These are phyloP conservation scores for Backusella tarrabulga DNA, from an alignment of 192 early-diverging fungal genomes.

Conservation along the genomic window DNA sequence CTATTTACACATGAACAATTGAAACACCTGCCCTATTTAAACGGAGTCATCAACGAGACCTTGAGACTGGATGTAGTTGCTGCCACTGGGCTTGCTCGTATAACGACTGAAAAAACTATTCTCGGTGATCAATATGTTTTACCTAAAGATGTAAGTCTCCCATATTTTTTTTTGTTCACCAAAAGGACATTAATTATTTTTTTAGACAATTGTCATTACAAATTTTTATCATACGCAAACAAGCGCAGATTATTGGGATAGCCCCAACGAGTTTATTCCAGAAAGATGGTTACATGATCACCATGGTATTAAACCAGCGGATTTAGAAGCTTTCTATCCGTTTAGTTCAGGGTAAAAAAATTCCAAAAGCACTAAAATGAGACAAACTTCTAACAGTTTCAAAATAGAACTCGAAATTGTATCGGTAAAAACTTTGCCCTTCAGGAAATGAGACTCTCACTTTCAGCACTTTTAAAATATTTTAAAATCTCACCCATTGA, in stretches of 20 bases:
- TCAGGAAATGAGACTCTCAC: constrained; percentile 43
- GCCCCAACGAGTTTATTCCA: constrained; percentile 45
- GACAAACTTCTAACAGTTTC: background rate
- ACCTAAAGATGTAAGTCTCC: constrained; percentile 26
- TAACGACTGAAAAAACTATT: constrained; percentile 14
- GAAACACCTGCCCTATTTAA: constrained; percentile 36
- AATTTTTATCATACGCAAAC: constrained; percentile 13
- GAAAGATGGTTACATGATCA: constrained; percentile 47
- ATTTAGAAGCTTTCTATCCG: constrained; percentile 44
- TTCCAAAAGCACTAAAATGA: constrained; percentile 14
- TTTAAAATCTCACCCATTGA: constrained; percentile 43
- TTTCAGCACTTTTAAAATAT: constrained; percentile 40
- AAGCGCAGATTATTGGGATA: constrained; percentile 39
- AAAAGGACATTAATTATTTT: too few relatives aligned
- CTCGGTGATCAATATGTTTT: constrained; percentile 18
- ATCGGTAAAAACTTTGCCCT: constrained; percentile 49
- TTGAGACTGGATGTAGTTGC: constrained; percentile 33
- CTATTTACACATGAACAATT: constrained; percentile 33
- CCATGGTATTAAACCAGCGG: constrained; percentile 17
- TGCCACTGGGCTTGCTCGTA: constrained; percentile 17
- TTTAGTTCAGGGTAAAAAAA: constrained; percentile 42
- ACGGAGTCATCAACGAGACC: constrained; percentile 43
- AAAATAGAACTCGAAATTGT: constrained; percentile 42
- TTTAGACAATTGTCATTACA: constrained; percentile 7
- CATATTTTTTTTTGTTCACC: background rate